Evolutionary conservation across 2,329 filamentous ascomycete genomes (phyloP).

Genomic region (Colletotrichum lentis): DNA sequence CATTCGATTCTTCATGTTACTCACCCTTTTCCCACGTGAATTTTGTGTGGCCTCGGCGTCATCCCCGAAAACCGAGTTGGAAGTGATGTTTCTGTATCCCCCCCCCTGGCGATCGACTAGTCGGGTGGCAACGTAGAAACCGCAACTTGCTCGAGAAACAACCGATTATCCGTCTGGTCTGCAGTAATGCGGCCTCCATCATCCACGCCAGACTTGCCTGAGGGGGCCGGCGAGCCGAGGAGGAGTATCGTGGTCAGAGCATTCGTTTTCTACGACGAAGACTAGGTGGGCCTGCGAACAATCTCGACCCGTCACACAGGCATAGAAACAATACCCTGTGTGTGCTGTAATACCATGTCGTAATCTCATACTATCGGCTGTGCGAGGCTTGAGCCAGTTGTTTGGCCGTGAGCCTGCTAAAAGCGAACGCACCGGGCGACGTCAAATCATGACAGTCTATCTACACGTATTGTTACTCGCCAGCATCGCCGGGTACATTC

Average conservation of each 20-base stretch:
- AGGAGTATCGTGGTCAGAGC: conserved; percentile 77
- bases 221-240: conserved; percentile 64
- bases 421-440: neutral
- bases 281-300: neutral
- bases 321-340: accelerated
- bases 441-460: neutral
- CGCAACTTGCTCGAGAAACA: no score
- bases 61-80: no score
- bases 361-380: neutral
- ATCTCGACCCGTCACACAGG: neutral
- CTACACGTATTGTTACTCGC: conserved; percentile 6
- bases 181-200: no score
- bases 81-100: no score
- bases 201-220: conserved; percentile 43
- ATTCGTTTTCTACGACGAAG: conserved; percentile 63
- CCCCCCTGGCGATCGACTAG: no score
- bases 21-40: no score
- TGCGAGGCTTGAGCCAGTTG: neutral
- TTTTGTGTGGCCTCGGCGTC: no score
- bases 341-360: no score
- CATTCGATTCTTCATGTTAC: no score
- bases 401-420: neutral
- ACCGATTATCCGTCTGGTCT: no score
- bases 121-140: no score
- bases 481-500: neutral